These are phyloP conservation scores for Plasmodium malariae DNA, from an alignment of 169 alveolate species.

Conservation along the genomic window DNA sequence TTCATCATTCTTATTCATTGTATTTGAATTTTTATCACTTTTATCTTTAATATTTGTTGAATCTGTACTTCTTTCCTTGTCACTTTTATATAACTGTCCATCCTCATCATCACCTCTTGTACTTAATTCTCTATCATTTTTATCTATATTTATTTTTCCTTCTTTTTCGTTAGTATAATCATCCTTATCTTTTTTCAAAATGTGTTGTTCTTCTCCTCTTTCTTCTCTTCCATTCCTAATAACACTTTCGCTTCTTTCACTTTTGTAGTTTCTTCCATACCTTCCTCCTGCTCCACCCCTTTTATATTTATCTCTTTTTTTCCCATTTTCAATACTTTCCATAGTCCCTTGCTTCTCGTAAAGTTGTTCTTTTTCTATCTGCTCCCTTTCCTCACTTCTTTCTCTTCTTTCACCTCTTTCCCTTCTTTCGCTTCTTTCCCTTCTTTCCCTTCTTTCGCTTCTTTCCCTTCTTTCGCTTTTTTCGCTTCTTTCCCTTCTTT, in stretches of 20 bases:
- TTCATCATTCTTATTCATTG: background rate
- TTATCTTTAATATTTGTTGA: conserved; percentile 14
- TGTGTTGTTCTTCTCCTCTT: conserved; percentile 2
- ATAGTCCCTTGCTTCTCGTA: too few relatives aligned
- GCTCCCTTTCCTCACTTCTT: conserved; percentile 1
- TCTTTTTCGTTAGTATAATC: conserved; percentile 5
- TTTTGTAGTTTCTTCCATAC: background rate
- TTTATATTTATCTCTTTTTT: background rate
- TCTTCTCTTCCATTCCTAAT: background rate
- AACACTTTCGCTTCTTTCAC: conserved; percentile 3
- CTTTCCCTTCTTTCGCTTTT: background rate
- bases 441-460: conserved; percentile 3
- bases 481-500: background rate
- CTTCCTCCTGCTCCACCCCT: background rate
- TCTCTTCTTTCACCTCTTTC: background rate
- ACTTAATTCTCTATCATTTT: conserved; percentile 33
- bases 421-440: background rate
- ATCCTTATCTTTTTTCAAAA: conserved; percentile 4
- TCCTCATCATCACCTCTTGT: conserved; percentile 27
- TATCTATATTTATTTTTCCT: conserved; percentile 1
- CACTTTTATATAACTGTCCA: conserved; percentile 37
- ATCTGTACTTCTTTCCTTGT: conserved; percentile 17
- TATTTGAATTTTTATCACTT: background rate
- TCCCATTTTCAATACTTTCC: too few relatives aligned
- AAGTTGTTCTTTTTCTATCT: conserved; percentile 1